Evolutionary conservation across 2,329 filamentous ascomycete genomes (phyloP).

Genomic region (Fusarium poae): DNA sequence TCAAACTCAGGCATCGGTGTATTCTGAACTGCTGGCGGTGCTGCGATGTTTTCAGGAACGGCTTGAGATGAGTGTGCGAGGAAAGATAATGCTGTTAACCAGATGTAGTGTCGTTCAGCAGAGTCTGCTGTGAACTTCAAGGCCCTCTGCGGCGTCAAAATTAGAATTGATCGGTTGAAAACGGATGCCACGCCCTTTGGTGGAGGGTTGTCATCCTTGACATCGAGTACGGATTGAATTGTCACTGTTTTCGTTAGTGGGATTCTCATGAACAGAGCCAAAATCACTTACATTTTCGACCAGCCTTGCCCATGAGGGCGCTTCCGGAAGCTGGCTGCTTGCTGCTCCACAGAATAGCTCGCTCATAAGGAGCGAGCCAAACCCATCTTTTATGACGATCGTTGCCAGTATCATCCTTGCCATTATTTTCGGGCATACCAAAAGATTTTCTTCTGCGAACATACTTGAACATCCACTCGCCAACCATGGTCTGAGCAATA

Average conservation of each 20-base stretch:
- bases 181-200: conserved; percentile 76
- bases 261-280: conserved; percentile 22
- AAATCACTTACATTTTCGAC: conserved; percentile 84
- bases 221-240: conserved; percentile 96
- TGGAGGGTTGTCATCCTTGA: conserved; percentile 90
- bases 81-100: conserved; percentile 95
- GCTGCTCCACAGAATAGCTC: conserved; percentile 97
- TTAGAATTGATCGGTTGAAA: conserved; percentile 95
- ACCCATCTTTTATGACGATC: conserved; percentile 97
- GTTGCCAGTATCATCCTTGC: conserved; percentile 77
- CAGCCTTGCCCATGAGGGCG: conserved; percentile 92
- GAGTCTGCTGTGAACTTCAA: conserved; percentile 92
- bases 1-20: conserved; percentile 66
- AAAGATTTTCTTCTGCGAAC: conserved; percentile 91
- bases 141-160: conserved; percentile 91
- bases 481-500: conserved; percentile 98
- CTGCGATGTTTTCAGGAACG: conserved; percentile 77
- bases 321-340: conserved; percentile 92
- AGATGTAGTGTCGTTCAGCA: conserved; percentile 90
- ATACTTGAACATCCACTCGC: conserved; percentile 97
- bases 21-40: conserved; percentile 60
- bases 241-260: conserved; percentile 71
- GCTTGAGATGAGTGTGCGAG: conserved; percentile 89
- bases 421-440: conserved; percentile 76
- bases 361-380: conserved; percentile 96